phyloP scores from a whole-genome alignment of 257 asterid species.

The Penstemon eatonii region DNA sequence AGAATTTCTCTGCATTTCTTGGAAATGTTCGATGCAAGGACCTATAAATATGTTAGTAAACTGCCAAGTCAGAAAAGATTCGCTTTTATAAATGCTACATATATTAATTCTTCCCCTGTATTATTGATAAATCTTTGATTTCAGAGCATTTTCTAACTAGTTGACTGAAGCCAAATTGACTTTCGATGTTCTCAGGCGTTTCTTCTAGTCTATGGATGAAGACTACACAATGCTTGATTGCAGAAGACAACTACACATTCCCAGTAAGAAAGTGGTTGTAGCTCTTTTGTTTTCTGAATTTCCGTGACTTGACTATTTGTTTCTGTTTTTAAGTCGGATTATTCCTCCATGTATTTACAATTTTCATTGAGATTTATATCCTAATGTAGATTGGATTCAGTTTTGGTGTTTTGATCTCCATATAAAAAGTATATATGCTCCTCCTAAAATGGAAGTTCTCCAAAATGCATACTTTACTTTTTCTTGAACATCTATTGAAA shows the following conservation, averaged over 20 bases:
- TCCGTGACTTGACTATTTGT: neutral
- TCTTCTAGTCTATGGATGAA: no score
- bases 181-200: no score
- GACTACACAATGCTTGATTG: neutral
- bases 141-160: no score
- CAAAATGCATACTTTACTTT: constrained; percentile 4
- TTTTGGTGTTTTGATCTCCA: constrained; percentile 8
- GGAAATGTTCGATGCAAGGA: no score
- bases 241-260: neutral
- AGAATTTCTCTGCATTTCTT: no score
- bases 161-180: no score
- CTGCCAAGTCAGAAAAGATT: no score
- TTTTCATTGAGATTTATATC: neutral
- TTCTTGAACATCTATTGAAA: neutral
- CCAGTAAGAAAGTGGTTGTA: neutral
- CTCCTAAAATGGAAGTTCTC: neutral
- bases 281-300: neutral
- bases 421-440: neutral
- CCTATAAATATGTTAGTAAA: no score
- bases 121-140: no score
- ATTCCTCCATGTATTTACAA: neutral
- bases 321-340: neutral
- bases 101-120: no score
- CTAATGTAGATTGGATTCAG: neutral
- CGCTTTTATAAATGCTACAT: no score